A percentile compares a stretch with the other conserved stretches of the same genome.
phyloP scores from a whole-genome alignment of 805 yeast genomes.

The Myxozyma melibiosi region DNA sequence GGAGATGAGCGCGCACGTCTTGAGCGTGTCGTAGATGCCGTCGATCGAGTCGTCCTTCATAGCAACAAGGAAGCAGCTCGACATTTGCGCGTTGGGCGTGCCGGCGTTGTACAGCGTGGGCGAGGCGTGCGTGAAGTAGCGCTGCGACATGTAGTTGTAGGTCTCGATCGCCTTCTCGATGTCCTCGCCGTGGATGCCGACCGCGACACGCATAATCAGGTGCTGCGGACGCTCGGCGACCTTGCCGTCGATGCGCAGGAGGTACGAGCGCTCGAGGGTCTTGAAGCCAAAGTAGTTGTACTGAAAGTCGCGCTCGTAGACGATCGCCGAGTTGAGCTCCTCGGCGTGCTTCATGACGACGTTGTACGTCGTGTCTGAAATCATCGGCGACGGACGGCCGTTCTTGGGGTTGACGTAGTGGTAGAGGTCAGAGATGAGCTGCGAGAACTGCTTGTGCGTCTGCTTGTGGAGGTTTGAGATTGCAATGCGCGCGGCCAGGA shows the following conservation, averaged over 20 bases:
- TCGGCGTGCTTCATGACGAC: slow-evolving; percentile 66
- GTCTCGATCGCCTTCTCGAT: slow-evolving; percentile 73
- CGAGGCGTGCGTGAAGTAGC: slow-evolving; percentile 90
- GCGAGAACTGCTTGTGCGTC: slow-evolving; percentile 82
- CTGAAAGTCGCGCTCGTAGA: slow-evolving; percentile 73
- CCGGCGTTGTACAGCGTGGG: slow-evolving; percentile 96
- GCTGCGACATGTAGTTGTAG: slow-evolving; percentile 81
- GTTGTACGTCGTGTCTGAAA: slow-evolving; percentile 65
- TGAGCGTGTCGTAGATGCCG: slow-evolving; percentile 88
- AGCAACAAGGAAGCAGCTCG: slow-evolving; percentile 89
- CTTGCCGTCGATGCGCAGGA: slow-evolving; percentile 62
- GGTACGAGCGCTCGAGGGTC: slow-evolving; percentile 86
- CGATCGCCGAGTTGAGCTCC: slow-evolving; percentile 71
- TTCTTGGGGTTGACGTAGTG: slow-evolving; percentile 81
- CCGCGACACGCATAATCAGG: slow-evolving; percentile 84
- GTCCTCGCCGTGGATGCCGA: slow-evolving; percentile 82
- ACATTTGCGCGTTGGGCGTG: slow-evolving; percentile 78
- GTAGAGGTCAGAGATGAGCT: slow-evolving; percentile 72
- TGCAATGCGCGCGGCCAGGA: slow-evolving; percentile 85
- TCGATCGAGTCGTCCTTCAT: slow-evolving; percentile 95
- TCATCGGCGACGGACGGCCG: slow-evolving; percentile 65
- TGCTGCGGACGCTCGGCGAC: slow-evolving; percentile 93
- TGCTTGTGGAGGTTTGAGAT: slow-evolving; percentile 93
- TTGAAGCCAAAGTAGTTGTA: slow-evolving; percentile 87
- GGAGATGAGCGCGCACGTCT: slow-evolving; percentile 85